A percentile compares a stretch with the other conserved stretches of the same genome.
Evolutionary conservation across 2,329 filamentous ascomycete species (phyloP).

Genomic region (Ceratocystis diversiconidia): DNA sequence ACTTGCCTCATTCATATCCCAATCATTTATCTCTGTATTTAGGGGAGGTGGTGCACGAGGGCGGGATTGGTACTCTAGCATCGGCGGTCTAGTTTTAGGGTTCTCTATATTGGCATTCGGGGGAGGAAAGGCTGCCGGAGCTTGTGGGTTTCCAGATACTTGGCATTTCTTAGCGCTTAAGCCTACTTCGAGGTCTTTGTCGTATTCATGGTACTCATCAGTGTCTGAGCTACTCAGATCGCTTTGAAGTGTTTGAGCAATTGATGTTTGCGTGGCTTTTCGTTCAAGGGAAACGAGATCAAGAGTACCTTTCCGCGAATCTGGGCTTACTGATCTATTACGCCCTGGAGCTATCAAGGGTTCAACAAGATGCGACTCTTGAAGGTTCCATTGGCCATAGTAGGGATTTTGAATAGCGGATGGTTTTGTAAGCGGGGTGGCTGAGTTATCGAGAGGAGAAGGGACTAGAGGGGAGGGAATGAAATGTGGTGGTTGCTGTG

Average conservation of each 20-base stretch:
- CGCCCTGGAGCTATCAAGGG: slow-evolving; percentile 6
- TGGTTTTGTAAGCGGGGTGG: not conserved
- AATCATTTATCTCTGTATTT: not conserved
- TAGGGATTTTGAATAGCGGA: not conserved
- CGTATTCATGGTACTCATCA: not conserved
- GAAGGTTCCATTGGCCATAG: slow-evolving; percentile 9
- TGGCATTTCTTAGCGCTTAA: not conserved
- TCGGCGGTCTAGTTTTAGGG: not conserved
- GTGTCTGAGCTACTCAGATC: not conserved
- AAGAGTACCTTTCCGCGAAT: not conserved
- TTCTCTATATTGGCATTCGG: not conserved
- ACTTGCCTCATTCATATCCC: not conserved
- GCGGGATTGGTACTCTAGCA: not conserved
- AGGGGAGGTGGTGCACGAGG: not conserved
- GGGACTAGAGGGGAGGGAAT: not conserved
- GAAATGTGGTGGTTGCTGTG: not conserved
- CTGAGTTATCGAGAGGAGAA: not conserved
- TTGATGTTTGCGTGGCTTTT: not conserved
- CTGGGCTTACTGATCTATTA: slow-evolving; percentile 12
- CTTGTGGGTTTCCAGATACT: not conserved
- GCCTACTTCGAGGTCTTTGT: not conserved
- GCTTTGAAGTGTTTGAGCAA: not conserved
- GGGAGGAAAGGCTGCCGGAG: not conserved
- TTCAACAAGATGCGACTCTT: slow-evolving; percentile 15
- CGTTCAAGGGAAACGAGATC: not conserved